Conservation (phyloP, 2,329 filamentous ascomycete genomes). For the Microthyrium microscopicum region DNA sequence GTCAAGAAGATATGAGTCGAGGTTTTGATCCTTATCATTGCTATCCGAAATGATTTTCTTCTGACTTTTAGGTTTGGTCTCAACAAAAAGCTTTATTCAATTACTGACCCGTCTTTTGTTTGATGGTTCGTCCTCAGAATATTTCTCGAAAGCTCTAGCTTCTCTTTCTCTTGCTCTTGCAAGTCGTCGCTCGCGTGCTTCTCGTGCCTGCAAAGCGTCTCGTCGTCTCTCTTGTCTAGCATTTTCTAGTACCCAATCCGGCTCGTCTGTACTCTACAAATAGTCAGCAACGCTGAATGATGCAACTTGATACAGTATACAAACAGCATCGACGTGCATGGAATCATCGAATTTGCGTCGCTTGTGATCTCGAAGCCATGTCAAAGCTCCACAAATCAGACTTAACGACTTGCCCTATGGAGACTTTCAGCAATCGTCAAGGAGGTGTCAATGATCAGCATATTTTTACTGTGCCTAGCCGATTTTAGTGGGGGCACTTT, state of each 20-base stretch:
- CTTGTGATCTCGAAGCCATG: constrained; percentile 80
- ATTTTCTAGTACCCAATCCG: constrained; percentile 71
- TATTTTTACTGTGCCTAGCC: constrained; percentile 25
- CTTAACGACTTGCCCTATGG: constrained; percentile 76
- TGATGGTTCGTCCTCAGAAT: constrained; percentile 29
- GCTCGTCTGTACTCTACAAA: constrained; percentile 44
- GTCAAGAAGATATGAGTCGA: constrained; percentile 58
- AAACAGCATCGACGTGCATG: constrained; percentile 28
- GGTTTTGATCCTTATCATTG: constrained; percentile 23
- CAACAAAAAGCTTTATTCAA: no score
- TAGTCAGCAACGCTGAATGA: not conserved
- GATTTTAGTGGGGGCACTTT: constrained; percentile 19
- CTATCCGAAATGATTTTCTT: constrained; percentile 12
- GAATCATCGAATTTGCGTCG: constrained; percentile 39
- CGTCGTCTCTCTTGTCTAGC: constrained; percentile 51
- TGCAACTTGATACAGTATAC: constrained; percentile 17
- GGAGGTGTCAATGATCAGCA: constrained; percentile 8
- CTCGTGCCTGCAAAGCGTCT: constrained; percentile 48
- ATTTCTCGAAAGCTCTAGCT: constrained; percentile 40
- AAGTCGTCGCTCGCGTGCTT: constrained; percentile 59
- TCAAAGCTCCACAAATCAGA: constrained; percentile 73
- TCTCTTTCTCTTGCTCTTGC: constrained; percentile 44
- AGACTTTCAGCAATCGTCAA: not conserved
- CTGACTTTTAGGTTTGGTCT: constrained; percentile 6
- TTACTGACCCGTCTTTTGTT: constrained; percentile 30